Conservation (phyloP, 306 rosid species). For the Calophaca sinica region DNA sequence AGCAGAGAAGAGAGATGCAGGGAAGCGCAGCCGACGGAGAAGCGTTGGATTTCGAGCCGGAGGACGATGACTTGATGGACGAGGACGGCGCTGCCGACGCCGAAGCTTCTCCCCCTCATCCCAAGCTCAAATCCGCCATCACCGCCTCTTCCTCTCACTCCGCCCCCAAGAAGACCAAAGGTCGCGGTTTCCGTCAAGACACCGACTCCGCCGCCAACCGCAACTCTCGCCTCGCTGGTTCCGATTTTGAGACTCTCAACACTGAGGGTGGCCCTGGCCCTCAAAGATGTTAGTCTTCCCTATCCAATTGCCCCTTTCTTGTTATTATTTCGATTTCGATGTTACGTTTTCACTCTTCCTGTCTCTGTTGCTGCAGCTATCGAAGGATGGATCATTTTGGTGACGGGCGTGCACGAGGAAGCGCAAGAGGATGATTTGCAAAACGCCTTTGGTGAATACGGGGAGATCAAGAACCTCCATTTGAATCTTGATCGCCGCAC, state of each 20-base stretch:
- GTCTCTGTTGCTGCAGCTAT: conserved; percentile 59
- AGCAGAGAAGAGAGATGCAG: conserved; percentile 40
- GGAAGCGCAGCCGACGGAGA: conserved; percentile 92
- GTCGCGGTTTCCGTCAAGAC: conserved; percentile 94
- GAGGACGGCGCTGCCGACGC: conserved; percentile 85
- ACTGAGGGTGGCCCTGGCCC: conserved; percentile 87
- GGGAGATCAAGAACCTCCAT: conserved; percentile 93
- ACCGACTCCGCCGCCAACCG: conserved; percentile 70
- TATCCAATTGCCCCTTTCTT: background rate
- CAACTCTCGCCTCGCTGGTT: conserved; percentile 67
- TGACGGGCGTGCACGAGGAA: conserved; percentile 95
- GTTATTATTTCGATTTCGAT: conserved; percentile 43
- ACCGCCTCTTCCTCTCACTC: conserved; percentile 65
- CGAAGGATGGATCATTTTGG: conserved; percentile 99
- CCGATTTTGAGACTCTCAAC: conserved; percentile 84
- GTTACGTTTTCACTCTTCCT: background rate
- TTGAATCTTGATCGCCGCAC: conserved; percentile 97
- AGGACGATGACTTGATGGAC: conserved; percentile 99
- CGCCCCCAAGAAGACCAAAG: conserved; percentile 85
- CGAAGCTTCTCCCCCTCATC: conserved; percentile 87
- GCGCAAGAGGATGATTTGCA: conserved; percentile 97
- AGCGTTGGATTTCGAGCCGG: conserved; percentile 97
- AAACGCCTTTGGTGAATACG: conserved; percentile 85
- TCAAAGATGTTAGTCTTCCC: conserved; percentile 72
- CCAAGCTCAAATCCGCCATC: conserved; percentile 94